Conservation (phyloP, 2,329 filamentous ascomycete species). For the Colletotrichum cuscutae region DNA sequence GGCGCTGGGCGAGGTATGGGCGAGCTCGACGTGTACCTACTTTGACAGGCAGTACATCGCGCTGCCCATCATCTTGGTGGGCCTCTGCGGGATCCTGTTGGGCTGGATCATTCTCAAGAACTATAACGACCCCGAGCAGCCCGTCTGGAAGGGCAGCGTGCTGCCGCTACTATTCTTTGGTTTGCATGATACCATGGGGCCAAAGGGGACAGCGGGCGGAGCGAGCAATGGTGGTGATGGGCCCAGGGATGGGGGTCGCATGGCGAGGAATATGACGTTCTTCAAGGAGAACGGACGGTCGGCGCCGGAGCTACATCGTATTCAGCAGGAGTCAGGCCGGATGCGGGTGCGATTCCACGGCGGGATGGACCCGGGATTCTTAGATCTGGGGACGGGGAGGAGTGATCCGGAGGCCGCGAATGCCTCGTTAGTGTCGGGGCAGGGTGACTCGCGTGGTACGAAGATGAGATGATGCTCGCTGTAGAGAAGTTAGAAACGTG, state of each 20-base stretch:
- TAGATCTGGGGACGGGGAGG: slow-evolving; percentile 17
- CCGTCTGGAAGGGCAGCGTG: slow-evolving; percentile 31
- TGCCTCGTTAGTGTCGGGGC: not conserved
- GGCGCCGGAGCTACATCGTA: slow-evolving; percentile 20
- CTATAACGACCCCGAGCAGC: slow-evolving; percentile 26
- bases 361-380: slow-evolving; percentile 20
- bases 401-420: slow-evolving; percentile 8
- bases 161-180: slow-evolving; percentile 27
- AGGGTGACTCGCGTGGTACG: not conserved
- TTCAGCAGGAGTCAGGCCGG: slow-evolving; percentile 20
- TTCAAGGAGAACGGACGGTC: slow-evolving; percentile 5
- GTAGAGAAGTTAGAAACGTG: no score
- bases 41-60: slow-evolving; percentile 24
- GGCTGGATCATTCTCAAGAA: slow-evolving; percentile 24
- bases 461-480: not conserved
- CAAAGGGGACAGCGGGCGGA: not conserved
- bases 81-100: slow-evolving; percentile 10
- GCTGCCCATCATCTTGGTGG: not conserved
- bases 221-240: not conserved
- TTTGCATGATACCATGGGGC: not conserved
- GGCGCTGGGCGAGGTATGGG: slow-evolving; percentile 10
- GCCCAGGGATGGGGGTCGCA: not conserved
- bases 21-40: slow-evolving; percentile 12
- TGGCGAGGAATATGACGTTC: slow-evolving; percentile 15
- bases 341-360: slow-evolving; percentile 26